Conservation (phyloP, 345 rosid genomes). For the Brassica incana region DNA sequence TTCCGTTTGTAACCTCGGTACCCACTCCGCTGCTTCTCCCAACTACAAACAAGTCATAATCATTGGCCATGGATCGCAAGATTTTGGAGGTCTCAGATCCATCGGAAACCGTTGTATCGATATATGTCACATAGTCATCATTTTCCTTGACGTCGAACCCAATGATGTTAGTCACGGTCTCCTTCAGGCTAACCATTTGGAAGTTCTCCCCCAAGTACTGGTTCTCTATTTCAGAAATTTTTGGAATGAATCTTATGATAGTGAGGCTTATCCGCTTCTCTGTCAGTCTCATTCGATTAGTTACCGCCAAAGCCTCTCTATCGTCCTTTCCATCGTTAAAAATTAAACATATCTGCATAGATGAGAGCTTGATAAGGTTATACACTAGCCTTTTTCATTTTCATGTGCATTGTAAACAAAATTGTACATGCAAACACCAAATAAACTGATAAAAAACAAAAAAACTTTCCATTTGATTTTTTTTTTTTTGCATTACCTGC, state of each 20-base stretch:
- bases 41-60: slow-evolving; percentile 46
- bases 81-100: slow-evolving; percentile 44
- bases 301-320: slow-evolving; percentile 41
- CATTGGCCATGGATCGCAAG: slow-evolving; percentile 36
- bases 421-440: background rate
- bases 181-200: slow-evolving; percentile 29
- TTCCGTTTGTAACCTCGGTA: slow-evolving; percentile 41
- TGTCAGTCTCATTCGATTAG: slow-evolving; percentile 34
- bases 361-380: background rate
- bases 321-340: slow-evolving; percentile 46
- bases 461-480: background rate
- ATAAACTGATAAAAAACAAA: background rate
- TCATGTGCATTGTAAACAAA: background rate
- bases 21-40: slow-evolving; percentile 45
- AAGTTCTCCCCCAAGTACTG: slow-evolving; percentile 12
- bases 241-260: slow-evolving; percentile 35
- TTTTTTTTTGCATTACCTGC: background rate
- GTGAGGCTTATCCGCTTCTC: slow-evolving; percentile 27
- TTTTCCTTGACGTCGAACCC: slow-evolving; percentile 1
- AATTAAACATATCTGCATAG: slow-evolving; percentile 35
- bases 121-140: slow-evolving; percentile 20
- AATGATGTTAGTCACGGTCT: slow-evolving; percentile 21
- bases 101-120: slow-evolving; percentile 31
- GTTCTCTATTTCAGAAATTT: slow-evolving; percentile 2
- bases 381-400: background rate